Evolutionary conservation across 805 yeast genomes (phyloP).

Genomic region (Pichia kluyveri): DNA sequence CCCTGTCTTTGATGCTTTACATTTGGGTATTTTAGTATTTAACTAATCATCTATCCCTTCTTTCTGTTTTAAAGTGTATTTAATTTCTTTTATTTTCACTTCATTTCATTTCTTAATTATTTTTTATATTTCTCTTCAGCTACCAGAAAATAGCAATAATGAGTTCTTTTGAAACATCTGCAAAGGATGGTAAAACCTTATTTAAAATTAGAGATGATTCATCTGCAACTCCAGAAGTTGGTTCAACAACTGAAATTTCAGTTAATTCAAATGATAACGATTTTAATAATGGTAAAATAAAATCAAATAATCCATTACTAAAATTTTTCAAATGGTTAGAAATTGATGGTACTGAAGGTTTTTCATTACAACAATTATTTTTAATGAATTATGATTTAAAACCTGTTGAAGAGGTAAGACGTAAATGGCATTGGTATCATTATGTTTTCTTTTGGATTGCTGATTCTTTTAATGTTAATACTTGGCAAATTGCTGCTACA

Average conservation of each 20-base stretch:
- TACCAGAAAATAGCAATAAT: not conserved
- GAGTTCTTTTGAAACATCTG: not conserved
- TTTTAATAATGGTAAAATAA: not conserved
- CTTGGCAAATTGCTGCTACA: slow-evolving; percentile 87
- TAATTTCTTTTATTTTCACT: no score
- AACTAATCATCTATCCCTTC: no score
- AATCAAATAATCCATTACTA: not conserved
- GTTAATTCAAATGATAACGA: not conserved
- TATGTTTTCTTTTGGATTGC: slow-evolving; percentile 80
- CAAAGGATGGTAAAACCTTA: not conserved
- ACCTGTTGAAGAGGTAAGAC: slow-evolving; percentile 65
- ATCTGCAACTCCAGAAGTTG: not conserved
- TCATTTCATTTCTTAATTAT: no score
- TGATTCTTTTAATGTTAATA: slow-evolving; percentile 81
- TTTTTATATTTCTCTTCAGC: no score
- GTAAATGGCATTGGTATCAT: slow-evolving; percentile 84
- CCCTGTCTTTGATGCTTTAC: no score
- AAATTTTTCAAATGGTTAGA: slow-evolving; percentile 12
- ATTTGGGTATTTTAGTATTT: no score
- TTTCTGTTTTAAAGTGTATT: no score
- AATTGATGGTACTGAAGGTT: slow-evolving; percentile 22
- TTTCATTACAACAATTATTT: slow-evolving; percentile 53
- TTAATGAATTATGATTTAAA: slow-evolving; percentile 66
- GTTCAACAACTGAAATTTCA: not conserved
- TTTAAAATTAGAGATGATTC: not conserved